Evolutionary conservation across 1,139 yeast genomes (phyloP).

Genomic region (Hemisphaericaspora xylofermentans): DNA sequence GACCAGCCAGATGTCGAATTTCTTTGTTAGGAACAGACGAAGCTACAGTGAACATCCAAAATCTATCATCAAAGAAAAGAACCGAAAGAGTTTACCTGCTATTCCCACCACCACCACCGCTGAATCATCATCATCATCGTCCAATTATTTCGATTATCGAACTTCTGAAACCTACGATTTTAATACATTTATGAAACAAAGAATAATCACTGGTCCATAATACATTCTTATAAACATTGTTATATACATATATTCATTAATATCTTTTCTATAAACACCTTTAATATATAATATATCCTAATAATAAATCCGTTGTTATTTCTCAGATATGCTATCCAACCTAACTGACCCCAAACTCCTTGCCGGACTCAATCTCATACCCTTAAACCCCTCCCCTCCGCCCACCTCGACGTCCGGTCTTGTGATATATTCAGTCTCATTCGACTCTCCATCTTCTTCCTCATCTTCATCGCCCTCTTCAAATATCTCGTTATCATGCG

Average conservation of each 20-base stretch:
- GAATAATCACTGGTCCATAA: slow-evolving; percentile 8
- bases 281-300: not conserved
- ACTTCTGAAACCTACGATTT: slow-evolving; percentile 33
- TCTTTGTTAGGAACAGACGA: no score
- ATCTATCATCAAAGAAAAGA: not conserved
- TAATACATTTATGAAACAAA: slow-evolving; percentile 36
- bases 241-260: not conserved
- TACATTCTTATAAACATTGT: not conserved
- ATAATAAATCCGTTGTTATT: not conserved
- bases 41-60: not conserved
- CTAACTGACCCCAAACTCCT: not conserved
- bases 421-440: slow-evolving; percentile 2
- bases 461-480: slow-evolving; percentile 19
- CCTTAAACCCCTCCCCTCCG: not conserved
- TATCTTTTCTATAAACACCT: not conserved
- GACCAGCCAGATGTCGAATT: no score
- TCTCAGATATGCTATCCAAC: slow-evolving; percentile 18
- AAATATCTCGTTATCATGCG: slow-evolving; percentile 17
- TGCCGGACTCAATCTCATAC: not conserved
- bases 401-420: not conserved
- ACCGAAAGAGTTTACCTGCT: slow-evolving; percentile 10
- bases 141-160: slow-evolving; percentile 33
- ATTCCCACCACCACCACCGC: no score
- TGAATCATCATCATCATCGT: no score
- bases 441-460: slow-evolving; percentile 3